A percentile compares a stretch with the other conserved stretches of the same genome.
Evolutionary conservation across 495 filamentous ascomycete species (phyloP).

Genomic region (Xylaria palmicola): DNA sequence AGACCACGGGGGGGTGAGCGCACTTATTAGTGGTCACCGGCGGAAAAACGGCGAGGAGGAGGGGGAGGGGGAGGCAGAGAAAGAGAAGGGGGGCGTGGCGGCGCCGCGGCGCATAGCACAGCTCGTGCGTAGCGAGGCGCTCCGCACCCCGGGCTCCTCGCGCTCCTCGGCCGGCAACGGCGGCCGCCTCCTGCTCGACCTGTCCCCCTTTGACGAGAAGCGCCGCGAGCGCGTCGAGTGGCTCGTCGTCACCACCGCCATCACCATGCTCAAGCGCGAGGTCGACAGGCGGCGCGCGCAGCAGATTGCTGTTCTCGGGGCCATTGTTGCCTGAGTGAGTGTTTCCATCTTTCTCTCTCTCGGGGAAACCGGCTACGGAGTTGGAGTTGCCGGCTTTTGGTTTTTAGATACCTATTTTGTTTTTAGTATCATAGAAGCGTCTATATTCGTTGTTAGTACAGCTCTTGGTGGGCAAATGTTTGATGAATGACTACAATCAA

Average conservation of each 20-base stretch:
- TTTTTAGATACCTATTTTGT: not conserved
- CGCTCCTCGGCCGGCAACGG: slow-evolving; percentile 51
- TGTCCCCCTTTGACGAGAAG: slow-evolving; percentile 22
- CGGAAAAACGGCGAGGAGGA: not conserved
- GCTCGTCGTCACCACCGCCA: slow-evolving; percentile 51
- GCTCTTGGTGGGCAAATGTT: too few species aligned
- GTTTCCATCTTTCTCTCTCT: too few species aligned
- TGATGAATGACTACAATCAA: too few species aligned
- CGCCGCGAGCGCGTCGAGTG: slow-evolving; percentile 38
- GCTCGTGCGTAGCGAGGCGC: slow-evolving; percentile 43
- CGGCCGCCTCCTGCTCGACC: slow-evolving; percentile 46
- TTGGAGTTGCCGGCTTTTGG: not conserved
- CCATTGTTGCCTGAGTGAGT: slow-evolving; percentile 13
- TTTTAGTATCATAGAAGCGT: too few species aligned
- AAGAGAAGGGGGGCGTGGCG: slow-evolving; percentile 16
- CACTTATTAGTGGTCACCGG: too few species aligned
- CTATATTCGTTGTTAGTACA: too few species aligned
- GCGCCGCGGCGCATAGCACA: slow-evolving; percentile 40
- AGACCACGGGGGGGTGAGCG: too few species aligned
- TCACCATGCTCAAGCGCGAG: slow-evolving; percentile 60
- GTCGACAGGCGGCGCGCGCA: slow-evolving; percentile 51
- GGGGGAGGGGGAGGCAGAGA: not conserved
- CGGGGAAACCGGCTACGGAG: not conserved
- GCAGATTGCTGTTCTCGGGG: slow-evolving; percentile 44
- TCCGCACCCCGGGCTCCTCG: slow-evolving; percentile 30